A percentile compares a stretch with the other conserved stretches of the same genome.
Conservation (phyloP, 495 filamentous ascomycete species). For the Penicillium ochrochloron region DNA sequence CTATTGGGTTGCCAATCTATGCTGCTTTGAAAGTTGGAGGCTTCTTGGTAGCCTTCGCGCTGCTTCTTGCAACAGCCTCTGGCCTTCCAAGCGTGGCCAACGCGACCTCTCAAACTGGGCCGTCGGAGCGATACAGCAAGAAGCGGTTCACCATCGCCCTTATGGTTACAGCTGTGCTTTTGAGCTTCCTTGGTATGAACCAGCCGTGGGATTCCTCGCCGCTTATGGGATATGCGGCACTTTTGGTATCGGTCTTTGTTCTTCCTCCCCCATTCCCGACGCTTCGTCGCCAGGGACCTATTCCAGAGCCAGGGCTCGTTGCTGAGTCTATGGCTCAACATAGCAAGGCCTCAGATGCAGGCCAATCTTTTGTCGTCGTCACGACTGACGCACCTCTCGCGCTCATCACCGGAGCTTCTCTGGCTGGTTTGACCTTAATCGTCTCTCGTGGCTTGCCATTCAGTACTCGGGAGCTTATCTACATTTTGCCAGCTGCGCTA, state of each 20-base stretch:
- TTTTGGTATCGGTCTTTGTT: slow-evolving; percentile 49
- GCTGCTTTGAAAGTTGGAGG: slow-evolving; percentile 61
- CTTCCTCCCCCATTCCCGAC: slow-evolving; percentile 47
- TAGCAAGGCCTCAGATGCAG: slow-evolving; percentile 17
- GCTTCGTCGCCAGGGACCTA: slow-evolving; percentile 29
- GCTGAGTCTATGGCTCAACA: slow-evolving; percentile 25
- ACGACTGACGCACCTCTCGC: slow-evolving; percentile 38
- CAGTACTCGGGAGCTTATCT: slow-evolving; percentile 29
- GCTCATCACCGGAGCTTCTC: slow-evolving; percentile 31
- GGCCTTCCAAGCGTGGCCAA: slow-evolving; percentile 40
- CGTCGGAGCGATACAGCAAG: slow-evolving; percentile 29
- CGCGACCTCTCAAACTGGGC: slow-evolving; percentile 11
- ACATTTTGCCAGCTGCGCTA: slow-evolving; percentile 31
- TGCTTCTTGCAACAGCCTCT: slow-evolving; percentile 52
- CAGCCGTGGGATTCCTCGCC: slow-evolving; percentile 38
- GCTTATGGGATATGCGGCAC: slow-evolving; percentile 50
- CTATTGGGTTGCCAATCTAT: slow-evolving; percentile 60
- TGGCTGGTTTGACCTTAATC: slow-evolving; percentile 31
- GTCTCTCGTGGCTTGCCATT: slow-evolving; percentile 32
- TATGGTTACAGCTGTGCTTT: slow-evolving; percentile 30
- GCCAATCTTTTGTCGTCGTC: slow-evolving; percentile 20
- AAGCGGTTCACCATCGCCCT: slow-evolving; percentile 39
- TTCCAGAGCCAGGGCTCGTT: slow-evolving; percentile 36
- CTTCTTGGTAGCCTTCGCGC: slow-evolving; percentile 53
- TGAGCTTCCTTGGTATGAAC: slow-evolving; percentile 44